phyloP scores from a whole-genome alignment of 257 asterid genomes.

The Lycium ferocissimum region DNA sequence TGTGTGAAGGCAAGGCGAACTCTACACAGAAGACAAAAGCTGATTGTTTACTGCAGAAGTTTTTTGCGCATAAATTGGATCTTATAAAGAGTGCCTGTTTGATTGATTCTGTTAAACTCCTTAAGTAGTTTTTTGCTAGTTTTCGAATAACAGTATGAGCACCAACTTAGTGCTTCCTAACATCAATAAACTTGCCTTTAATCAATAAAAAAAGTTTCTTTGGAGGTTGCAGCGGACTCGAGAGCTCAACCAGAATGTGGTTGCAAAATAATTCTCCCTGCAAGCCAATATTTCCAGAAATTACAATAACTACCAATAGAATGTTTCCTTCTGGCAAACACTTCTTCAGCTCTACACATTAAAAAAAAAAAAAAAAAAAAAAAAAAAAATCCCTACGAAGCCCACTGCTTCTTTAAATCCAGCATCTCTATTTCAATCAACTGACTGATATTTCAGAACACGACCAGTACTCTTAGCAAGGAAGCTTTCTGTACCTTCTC shows the following conservation, averaged over 20 bases:
- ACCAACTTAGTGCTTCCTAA: constrained; percentile 14
- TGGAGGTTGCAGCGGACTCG: background rate
- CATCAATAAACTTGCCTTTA: background rate
- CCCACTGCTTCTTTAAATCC: constrained; percentile 9
- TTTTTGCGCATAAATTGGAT: background rate
- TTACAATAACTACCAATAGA: constrained; percentile 10
- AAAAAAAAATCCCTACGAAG: background rate
- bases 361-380: background rate
- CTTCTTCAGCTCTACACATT: constrained; percentile 10
- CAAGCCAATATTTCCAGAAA: background rate
- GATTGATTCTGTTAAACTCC: background rate
- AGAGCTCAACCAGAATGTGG: background rate
- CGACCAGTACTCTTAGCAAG: background rate
- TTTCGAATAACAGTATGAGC: background rate
- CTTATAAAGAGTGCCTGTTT: background rate
- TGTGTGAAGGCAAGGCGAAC: background rate
- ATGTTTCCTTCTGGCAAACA: background rate
- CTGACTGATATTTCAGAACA: background rate
- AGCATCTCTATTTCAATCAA: constrained; percentile 26
- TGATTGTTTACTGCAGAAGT: background rate
- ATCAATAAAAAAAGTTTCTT: background rate
- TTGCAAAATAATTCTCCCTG: background rate
- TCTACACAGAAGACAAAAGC: background rate
- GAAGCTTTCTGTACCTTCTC: background rate
- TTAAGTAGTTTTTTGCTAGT: background rate